phyloP scores from a whole-genome alignment of 108 stramenopile genomes.

The Cylindrotheca fusiformis region DNA sequence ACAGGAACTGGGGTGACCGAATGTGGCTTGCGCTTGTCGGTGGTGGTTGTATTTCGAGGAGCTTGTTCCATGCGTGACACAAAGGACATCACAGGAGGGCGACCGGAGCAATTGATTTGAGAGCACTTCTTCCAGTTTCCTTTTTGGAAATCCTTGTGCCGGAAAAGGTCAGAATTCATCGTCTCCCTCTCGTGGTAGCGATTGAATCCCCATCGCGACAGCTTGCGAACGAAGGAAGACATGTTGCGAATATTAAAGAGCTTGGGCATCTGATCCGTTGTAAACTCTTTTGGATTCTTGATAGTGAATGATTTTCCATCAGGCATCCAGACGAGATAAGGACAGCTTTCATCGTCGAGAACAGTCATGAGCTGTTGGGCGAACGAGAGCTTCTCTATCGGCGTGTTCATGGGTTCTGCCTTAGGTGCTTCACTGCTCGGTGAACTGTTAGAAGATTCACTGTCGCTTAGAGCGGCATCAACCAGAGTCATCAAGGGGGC shows the following conservation, averaged over 20 bases:
- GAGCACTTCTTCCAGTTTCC: conserved; percentile 38
- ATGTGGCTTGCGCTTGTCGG: too few relatives aligned
- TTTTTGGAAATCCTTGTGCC: conserved; percentile 37
- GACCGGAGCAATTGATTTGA: conserved; percentile 11
- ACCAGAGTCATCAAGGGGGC: conserved; percentile 10
- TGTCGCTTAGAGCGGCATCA: conserved; percentile 5
- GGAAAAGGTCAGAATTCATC: conserved; percentile 43
- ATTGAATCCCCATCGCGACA: conserved; percentile 49
- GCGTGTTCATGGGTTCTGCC: not conserved
- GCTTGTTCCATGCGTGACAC: too few relatives aligned
- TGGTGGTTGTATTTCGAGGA: too few relatives aligned
- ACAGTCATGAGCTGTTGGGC: conserved; percentile 34
- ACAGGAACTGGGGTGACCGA: not conserved
- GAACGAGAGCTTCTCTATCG: conserved; percentile 30
- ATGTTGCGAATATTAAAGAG: conserved; percentile 46
- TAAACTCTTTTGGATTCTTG: conserved; percentile 38
- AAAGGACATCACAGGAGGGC: not conserved
- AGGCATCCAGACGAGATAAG: conserved; percentile 42
- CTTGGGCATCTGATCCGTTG: conserved; percentile 39
- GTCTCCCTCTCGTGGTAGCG: conserved; percentile 24
- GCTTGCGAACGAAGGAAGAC: conserved; percentile 46
- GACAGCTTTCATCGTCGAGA: conserved; percentile 12
- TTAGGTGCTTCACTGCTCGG: not conserved
- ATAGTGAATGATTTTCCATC: conserved; percentile 50
- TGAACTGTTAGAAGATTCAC: not conserved